Percentiles rank a stretch among this genome's conserved stretches.
Conservation (phyloP, 2,329 filamentous ascomycete genomes). For the Sporothrix schenckii region DNA sequence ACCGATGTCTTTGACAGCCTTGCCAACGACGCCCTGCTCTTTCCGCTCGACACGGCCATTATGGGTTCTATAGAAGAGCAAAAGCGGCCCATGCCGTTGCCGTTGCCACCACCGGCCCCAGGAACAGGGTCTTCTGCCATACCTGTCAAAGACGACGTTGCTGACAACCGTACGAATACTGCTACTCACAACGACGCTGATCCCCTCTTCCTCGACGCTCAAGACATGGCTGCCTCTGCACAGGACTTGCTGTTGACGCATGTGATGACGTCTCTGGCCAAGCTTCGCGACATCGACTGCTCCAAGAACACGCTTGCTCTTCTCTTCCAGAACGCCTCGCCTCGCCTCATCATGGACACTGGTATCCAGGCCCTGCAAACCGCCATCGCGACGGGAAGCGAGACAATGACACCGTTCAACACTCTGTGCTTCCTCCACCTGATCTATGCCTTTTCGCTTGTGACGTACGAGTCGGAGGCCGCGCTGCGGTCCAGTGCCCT, state of each 20-base stretch:
- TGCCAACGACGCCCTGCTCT: constrained; percentile 44
- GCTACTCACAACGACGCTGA: background rate
- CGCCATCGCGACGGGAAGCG: constrained; percentile 47
- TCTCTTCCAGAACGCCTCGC: constrained; percentile 48
- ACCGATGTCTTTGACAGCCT: constrained; percentile 35
- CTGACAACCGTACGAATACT: constrained; percentile 8
- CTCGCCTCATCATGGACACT: constrained; percentile 45
- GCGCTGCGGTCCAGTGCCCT: constrained; percentile 45
- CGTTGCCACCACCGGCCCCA: background rate
- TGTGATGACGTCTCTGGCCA: constrained; percentile 50
- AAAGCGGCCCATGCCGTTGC: background rate
- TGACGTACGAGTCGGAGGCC: constrained; percentile 49
- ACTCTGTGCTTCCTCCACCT: constrained; percentile 57
- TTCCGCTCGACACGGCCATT: constrained; percentile 41
- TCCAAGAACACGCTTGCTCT: constrained; percentile 49
- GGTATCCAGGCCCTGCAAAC: constrained; percentile 49
- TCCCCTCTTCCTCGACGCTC: constrained; percentile 17
- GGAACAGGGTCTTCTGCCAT: background rate
- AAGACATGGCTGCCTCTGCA: constrained; percentile 48
- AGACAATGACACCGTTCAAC: constrained; percentile 47
- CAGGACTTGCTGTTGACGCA: constrained; percentile 54
- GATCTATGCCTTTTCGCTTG: constrained; percentile 54
- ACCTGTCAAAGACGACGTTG: background rate
- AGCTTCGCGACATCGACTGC: constrained; percentile 45
- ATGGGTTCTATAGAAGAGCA: background rate